A percentile compares a stretch with the other conserved stretches of the same genome.
phyloP scores from a whole-genome alignment of 371 early-diverging fungal species.

The Mucor sp. region DNA sequence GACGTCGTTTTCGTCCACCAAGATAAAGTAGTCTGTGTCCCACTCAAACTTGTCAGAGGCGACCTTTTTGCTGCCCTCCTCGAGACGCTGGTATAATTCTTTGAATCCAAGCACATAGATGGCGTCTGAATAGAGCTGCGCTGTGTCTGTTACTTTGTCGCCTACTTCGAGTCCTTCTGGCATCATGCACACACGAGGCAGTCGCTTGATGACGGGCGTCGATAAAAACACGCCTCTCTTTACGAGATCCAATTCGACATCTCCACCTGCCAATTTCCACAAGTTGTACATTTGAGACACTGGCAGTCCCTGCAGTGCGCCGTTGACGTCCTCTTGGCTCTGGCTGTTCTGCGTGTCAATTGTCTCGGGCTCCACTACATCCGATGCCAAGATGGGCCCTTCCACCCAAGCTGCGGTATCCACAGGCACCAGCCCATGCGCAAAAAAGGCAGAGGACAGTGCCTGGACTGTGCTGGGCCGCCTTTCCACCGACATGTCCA shows the following conservation, averaged over 20 bases:
- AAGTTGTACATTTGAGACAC: conserved; percentile 59
- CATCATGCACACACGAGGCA: conserved; percentile 55
- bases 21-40: conserved; percentile 65
- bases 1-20: conserved; percentile 68
- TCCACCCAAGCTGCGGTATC: conserved; percentile 28
- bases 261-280: conserved; percentile 71
- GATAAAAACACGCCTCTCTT: conserved; percentile 58
- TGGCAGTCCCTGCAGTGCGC: conserved; percentile 41
- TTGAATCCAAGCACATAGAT: conserved; percentile 55
- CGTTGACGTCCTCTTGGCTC: conserved; percentile 21
- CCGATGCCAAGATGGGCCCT: conserved; percentile 44
- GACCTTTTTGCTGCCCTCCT: conserved; percentile 33
- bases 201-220: conserved; percentile 62
- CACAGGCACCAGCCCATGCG: neutral
- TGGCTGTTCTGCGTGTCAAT: conserved; percentile 13
- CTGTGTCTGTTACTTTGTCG: conserved; percentile 39
- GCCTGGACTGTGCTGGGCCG: conserved; percentile 22
- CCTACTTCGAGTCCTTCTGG: conserved; percentile 52
- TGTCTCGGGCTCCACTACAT: conserved; percentile 33
- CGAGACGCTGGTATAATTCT: conserved; percentile 54
- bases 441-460: conserved; percentile 26
- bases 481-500: conserved; percentile 19
- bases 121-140: conserved; percentile 59
- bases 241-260: conserved; percentile 61
- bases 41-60: conserved; percentile 57